Base-by-base conservation (phyloP, 2,329 filamentous ascomycete species). In the Xylariaceae sp. region DNA sequence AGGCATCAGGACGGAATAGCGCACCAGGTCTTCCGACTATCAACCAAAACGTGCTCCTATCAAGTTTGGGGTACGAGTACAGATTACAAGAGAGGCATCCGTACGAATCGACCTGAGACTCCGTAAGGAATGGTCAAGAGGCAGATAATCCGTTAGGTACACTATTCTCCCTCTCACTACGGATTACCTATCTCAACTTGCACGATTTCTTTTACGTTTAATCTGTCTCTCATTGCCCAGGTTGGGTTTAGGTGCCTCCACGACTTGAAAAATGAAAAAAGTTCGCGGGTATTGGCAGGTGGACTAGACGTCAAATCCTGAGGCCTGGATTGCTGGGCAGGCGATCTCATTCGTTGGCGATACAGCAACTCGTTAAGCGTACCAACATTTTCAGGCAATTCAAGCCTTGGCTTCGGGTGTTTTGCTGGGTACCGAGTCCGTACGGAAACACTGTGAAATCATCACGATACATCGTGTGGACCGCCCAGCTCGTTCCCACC, bases 331-430 rank as follows among this genome's bases (percentile, higher is more conserved):
- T 47, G 52, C 53, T 55, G 54, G 60, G 57, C 47, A 53, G 54
- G 18, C 42, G 45, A 30, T 23, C 49, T 45, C 9, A 61, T 61
- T 61, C 51, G 59, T 54, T 42, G 51, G 8, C 57, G 17, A 15
- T 42, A 15, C 48, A 42, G 8, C 57, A 35, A 18, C 47, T 17
- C 52, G 23, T 51, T 42, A 55, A 62, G 57, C 54, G 51, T 53
- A 23, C 44, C 54, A 51, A 51, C 47, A 50, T 56, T 18, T 53
- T 54, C 57, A 58, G 60, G 55, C 53, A 57, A 57, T 60, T 53
- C 10, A 34, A 17, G 48, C 54, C 60, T 62, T 62, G 57, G 60
- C 54, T 57, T 60, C 58, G 54, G 51, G 55, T 56, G 42, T 42
- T 56, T 50, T 56, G 5, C 42, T 13, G 13, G 37, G 37, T 42